Evolutionary conservation across 768 basidiomycete species (phyloP).

Genomic region (Pisolithus albus): DNA sequence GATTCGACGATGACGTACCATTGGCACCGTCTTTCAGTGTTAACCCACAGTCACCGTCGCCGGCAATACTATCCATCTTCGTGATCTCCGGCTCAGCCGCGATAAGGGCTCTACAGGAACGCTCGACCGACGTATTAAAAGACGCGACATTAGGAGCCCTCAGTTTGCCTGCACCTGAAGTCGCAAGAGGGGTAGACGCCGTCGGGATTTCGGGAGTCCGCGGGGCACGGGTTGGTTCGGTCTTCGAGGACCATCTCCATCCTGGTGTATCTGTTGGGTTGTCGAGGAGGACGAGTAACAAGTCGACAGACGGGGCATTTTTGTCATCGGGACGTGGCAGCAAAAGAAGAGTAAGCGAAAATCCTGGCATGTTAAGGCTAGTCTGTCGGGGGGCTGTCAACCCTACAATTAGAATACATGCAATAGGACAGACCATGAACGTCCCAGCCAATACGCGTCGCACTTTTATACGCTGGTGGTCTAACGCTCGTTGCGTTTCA

Average conservation of each 20-base stretch:
- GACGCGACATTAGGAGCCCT: conserved; percentile 37
- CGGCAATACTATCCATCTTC: conserved; percentile 82
- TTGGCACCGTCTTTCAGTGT: conserved; percentile 71
- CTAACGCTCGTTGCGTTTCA: conserved; percentile 52
- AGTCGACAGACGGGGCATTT: conserved; percentile 30
- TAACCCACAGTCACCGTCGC: conserved; percentile 78
- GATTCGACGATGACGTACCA: conserved; percentile 32
- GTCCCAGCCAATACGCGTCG: conserved; percentile 68
- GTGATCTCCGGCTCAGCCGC: conserved; percentile 86
- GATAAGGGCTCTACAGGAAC: conserved; percentile 61
- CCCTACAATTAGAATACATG: not conserved
- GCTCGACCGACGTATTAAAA: conserved; percentile 50
- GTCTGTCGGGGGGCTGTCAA: conserved; percentile 40
- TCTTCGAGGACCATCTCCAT: conserved; percentile 72
- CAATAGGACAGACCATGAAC: conserved; percentile 61
- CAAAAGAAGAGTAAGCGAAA: conserved; percentile 76
- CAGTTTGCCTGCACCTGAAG: conserved; percentile 15
- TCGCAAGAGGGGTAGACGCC: conserved; percentile 7
- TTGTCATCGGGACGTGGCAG: conserved; percentile 47
- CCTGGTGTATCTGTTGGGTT: conserved; percentile 64
- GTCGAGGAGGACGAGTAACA: conserved; percentile 65
- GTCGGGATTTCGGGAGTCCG: conserved; percentile 8
- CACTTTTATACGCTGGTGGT: conserved; percentile 47
- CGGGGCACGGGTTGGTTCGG: conserved; percentile 28
- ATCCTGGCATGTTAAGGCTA: conserved; percentile 89